phyloP scores from a whole-genome alignment of 148 eudicot species.

The Heliamphora exappendiculata region DNA sequence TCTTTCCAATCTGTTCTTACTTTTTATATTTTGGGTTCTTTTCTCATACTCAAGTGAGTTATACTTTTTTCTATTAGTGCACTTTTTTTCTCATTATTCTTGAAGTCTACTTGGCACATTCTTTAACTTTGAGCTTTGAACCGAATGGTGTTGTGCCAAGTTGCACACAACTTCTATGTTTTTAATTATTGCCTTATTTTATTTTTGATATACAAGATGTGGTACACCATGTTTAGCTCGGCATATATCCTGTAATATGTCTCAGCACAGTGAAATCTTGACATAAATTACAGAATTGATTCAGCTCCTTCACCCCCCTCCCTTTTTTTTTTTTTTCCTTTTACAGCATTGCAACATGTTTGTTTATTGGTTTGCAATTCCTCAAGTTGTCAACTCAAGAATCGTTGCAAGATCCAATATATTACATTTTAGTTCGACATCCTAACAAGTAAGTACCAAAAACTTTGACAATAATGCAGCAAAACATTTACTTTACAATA shows the following conservation, averaged over 20 bases:
- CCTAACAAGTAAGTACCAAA: constrained; percentile 37
- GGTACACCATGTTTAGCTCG: neutral
- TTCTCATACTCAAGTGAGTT: neutral
- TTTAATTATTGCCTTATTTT: neutral
- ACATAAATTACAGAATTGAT: neutral
- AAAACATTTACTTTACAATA: neutral
- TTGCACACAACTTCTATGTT: neutral
- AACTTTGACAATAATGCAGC: neutral
- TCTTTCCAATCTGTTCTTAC: neutral
- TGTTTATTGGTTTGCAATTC: constrained; percentile 53
- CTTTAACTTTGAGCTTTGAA: neutral
- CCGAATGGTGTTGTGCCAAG: neutral
- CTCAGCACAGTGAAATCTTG: neutral
- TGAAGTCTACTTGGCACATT: neutral
- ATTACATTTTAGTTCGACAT: constrained; percentile 44
- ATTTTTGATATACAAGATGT: neutral
- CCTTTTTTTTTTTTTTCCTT: constrained; percentile 5
- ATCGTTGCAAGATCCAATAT: constrained; percentile 50
- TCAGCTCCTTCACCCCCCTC: neutral
- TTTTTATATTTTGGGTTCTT: neutral
- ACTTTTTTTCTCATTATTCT: neutral
- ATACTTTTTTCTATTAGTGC: neutral
- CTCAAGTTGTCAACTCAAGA: constrained; percentile 58
- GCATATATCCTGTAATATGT: neutral
- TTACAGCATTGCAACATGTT: constrained; percentile 64